Evolutionary conservation across 371 early-diverging fungal genomes (phyloP).

Genomic region (Capillidium heterosporum): DNA sequence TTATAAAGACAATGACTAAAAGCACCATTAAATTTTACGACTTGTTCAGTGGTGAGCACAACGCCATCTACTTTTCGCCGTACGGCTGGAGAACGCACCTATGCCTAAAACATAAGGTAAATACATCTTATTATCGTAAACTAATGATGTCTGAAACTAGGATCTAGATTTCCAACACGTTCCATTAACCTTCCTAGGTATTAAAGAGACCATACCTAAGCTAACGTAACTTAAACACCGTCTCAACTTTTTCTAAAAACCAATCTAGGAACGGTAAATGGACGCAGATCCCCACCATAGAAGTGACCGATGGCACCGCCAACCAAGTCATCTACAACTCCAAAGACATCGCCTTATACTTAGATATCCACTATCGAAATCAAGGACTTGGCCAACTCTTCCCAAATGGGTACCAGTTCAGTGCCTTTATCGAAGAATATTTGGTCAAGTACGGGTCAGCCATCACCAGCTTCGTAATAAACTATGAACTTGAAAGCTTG

Average conservation of each 20-base stretch:
- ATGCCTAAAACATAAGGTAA: slow-evolving; percentile 1
- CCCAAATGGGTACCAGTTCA: neutral
- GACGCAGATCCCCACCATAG: neutral
- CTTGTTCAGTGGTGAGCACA: no score
- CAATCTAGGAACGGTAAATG: neutral
- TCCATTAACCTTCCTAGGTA: neutral
- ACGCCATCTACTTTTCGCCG: no score
- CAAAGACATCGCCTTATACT: neutral
- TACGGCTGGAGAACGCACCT: neutral
- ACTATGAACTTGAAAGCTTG: no score
- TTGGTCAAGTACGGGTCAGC: neutral
- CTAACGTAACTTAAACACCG: neutral
- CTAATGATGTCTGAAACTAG: neutral
- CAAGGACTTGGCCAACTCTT: neutral
- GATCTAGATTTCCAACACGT: neutral
- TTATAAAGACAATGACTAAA: no score
- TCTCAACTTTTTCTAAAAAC: neutral
- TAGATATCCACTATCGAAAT: neutral
- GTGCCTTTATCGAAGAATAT: neutral
- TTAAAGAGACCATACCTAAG: neutral
- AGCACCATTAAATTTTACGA: no score
- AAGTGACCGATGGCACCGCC: neutral
- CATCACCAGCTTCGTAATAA: no score
- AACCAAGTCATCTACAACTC: neutral
- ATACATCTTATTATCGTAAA: neutral